Evolutionary conservation across 2,329 filamentous ascomycete species (phyloP), one percentile per base, ranked within the genome.

Genomic region (Colletotrichum sp.): DNA sequence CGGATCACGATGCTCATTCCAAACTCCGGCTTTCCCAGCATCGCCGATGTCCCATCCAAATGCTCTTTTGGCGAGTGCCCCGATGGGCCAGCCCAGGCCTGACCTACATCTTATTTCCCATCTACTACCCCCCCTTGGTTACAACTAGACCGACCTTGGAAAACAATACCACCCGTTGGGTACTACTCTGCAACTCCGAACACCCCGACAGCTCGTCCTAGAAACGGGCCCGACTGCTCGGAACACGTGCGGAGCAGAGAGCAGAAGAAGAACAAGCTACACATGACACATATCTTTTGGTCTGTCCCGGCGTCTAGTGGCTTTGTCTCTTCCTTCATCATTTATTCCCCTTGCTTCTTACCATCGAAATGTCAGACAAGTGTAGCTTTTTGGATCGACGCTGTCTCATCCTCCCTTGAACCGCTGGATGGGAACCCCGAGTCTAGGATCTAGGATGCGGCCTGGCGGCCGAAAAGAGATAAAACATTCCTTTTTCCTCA

Each of bases 321-420:
- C 26, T 21, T 28, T 36, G 16, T 68, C 32, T 68, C 36, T 62
- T 49, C 18, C 12, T 15, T 18, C n/a, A 49, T 39, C 18, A 36
- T 57, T 39, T 18, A 36, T 34, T 72, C 34, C 63, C 73, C 73
- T 72, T 76, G 69, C 62, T 63, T 72, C 73, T 63, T 55, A 59
- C 73, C 12, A 68, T 72, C 52, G 52, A 67, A 18, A 30, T 72
- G 52, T 60, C 62, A 64, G 39, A 57, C 73, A 63, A 36, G 21
- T 76, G 24, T 36, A 26, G 69, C 55, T 44, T 49, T 18, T 5
- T 15, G 32, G 26, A 67, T 68, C 63, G 63, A 44, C 55, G 36
- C 34, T 76, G 73, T 72, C 63, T 72, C 39, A 36, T 9, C 55
- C 55, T 76, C 73, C 69, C 73, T 76, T 36, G 30, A 34, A 12